Evolutionary conservation across 768 basidiomycete species (phyloP).

Genomic region (Xerocomellus chrysenteron): DNA sequence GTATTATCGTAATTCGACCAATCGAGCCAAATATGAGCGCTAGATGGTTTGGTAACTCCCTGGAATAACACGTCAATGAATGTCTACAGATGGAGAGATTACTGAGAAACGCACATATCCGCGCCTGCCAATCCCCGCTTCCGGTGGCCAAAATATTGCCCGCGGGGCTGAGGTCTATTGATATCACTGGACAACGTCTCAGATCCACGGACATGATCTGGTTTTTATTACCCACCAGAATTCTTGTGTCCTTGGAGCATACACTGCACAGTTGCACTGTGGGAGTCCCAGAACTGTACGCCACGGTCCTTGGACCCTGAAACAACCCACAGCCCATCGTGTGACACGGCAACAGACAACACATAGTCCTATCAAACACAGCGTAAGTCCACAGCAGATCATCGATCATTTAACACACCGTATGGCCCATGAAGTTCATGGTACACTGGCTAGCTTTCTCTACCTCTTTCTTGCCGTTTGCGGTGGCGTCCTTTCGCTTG

Average conservation of each 20-base stretch:
- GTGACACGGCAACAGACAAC: conserved; percentile 75
- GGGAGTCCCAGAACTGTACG: conserved; percentile 91
- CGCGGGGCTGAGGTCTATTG: conserved; percentile 64
- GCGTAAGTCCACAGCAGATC: not conserved
- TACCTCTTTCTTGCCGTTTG: conserved; percentile 49
- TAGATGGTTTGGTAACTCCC: conserved; percentile 34
- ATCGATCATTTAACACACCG: conserved; percentile 43
- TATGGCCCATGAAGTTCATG: conserved; percentile 89
- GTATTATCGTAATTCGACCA: conserved; percentile 12
- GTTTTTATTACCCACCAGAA: conserved; percentile 46
- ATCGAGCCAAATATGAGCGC: conserved; percentile 4
- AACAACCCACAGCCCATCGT: conserved; percentile 93
- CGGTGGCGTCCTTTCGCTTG: conserved; percentile 35
- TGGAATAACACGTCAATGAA: conserved; percentile 10
- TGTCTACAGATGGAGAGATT: not conserved
- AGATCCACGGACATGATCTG: conserved; percentile 4
- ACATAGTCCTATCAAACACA: conserved; percentile 57
- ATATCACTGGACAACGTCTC: conserved; percentile 50
- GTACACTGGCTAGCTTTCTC: conserved; percentile 58
- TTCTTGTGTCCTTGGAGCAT: conserved; percentile 84
- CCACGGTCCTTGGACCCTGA: conserved; percentile 95
- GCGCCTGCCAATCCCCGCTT: conserved; percentile 68
- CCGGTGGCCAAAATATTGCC: conserved; percentile 67
- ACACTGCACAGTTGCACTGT: conserved; percentile 77
- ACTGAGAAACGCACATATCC: conserved; percentile 52